Percentiles rank a stretch among this genome's conserved stretches.
These are phyloP conservation scores for Paecilomyces sp. DNA, from an alignment of 2,329 filamentous ascomycete species.

Conservation along the genomic window DNA sequence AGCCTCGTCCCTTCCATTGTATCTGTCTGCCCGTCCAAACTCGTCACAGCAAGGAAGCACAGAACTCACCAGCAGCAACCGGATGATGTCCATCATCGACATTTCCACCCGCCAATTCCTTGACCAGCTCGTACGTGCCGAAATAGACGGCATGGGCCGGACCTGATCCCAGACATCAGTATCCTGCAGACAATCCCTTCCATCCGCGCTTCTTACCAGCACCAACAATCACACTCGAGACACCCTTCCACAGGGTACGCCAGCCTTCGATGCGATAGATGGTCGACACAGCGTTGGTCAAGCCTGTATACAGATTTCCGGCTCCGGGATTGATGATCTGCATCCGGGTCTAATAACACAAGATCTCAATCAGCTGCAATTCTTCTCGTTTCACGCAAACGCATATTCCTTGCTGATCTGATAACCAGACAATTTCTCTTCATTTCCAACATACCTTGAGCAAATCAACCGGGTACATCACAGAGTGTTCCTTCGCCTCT, in stretches of 20 bases:
- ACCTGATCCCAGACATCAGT: conserved; percentile 47
- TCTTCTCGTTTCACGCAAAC: conserved; percentile 3
- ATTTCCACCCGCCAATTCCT: conserved; percentile 92
- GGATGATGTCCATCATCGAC: conserved; percentile 79
- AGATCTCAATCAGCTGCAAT: conserved; percentile 1
- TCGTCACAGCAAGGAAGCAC: not conserved
- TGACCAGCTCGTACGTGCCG: conserved; percentile 94
- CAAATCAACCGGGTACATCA: conserved; percentile 98
- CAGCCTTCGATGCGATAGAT: conserved; percentile 88
- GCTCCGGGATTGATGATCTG: conserved; percentile 78
- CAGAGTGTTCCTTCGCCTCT: conserved; percentile 74
- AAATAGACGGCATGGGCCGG: conserved; percentile 98
- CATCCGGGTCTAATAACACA: conserved; percentile 72
- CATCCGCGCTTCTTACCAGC: conserved; percentile 57
- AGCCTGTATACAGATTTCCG: conserved; percentile 75
- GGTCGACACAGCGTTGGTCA: conserved; percentile 85
- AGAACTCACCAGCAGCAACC: conserved; percentile 72
- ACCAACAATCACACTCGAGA: conserved; percentile 92
- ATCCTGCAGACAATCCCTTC: conserved; percentile 1
- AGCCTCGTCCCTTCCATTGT: conserved; percentile 4
- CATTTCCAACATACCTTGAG: conserved; percentile 65
- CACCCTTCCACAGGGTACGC: conserved; percentile 87
- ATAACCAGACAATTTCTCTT: not conserved
- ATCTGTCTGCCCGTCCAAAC: not conserved
- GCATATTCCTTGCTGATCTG: not conserved